Evolutionary conservation across 169 alveolate species (phyloP).

Genomic region (Babesia ovis): DNA sequence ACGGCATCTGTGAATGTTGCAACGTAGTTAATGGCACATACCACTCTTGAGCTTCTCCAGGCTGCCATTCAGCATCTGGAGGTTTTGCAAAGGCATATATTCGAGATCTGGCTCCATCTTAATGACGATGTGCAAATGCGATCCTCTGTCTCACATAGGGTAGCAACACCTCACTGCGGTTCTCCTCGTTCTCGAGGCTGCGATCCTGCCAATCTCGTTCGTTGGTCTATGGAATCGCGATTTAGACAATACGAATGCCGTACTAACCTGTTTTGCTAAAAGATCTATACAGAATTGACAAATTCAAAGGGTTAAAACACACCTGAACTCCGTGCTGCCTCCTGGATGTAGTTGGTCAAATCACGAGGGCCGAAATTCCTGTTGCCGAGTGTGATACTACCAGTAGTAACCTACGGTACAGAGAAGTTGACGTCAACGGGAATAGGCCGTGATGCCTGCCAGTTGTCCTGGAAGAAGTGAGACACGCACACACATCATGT

Average conservation of each 20-base stretch:
- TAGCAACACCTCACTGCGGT: constrained; percentile 21
- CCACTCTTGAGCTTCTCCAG: constrained; percentile 29
- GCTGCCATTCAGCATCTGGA: constrained; percentile 27
- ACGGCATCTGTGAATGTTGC: constrained; percentile 16
- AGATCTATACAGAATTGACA: constrained; percentile 1
- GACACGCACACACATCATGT: background rate
- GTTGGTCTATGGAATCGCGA: background rate
- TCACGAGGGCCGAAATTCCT: constrained; percentile 58
- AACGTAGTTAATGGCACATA: background rate
- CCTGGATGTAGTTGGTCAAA: constrained; percentile 9
- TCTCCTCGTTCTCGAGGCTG: constrained; percentile 18
- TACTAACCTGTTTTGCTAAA: constrained; percentile 12
- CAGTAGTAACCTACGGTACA: constrained; percentile 38
- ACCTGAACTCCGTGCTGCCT: constrained; percentile 29
- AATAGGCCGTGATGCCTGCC: constrained; percentile 62
- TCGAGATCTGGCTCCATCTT: constrained; percentile 50
- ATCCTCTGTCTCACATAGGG: constrained; percentile 41
- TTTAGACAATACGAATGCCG: background rate
- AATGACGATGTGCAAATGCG: constrained; percentile 37
- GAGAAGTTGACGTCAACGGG: constrained; percentile 64
- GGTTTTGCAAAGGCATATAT: constrained; percentile 20
- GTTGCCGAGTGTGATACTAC: background rate
- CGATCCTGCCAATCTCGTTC: constrained; percentile 22
- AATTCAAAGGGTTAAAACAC: background rate
- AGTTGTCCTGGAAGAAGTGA: constrained; percentile 37